Evolutionary conservation across 345 rosid species (phyloP), one percentile per base, ranked within the genome.

Genomic region (Laguncularia racemosa): DNA sequence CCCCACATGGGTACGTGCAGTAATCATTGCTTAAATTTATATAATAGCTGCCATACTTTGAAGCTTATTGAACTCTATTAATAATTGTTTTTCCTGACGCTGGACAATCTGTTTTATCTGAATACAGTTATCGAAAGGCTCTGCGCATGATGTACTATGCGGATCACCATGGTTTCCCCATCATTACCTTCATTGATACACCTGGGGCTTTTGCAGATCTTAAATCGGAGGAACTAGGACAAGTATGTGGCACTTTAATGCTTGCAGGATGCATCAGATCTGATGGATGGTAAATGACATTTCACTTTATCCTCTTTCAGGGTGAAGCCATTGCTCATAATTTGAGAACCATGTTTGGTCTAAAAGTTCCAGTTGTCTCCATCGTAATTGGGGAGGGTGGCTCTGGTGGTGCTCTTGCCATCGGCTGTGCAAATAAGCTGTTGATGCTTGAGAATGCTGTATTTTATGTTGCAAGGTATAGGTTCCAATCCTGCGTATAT

Each of bases 371-470:
- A 3, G 75, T 93, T 61, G 61, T 93, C 69, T 85, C 99, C 28
- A 87, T 93, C 63, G 96, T 93, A 69, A 87, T 89, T 45, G 97
- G 96, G 54, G 99, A 93, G 77, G 99, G 99, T 79, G 99, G 99
- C 61, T 89, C 97, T 82, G 99, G 99, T 54, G 99, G 99, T 72
- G 99, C 97, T 67, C 66, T 93, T 71, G 99, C 99, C 65, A 89
- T 93, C 71, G 97, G 88, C 44, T 89, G 97, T 81, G 91, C 90
- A 55, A 93, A 93, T 74, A 85, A 86, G 62, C 65, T 93, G 79
- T 59, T 89, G 59, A 93, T 89, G 99, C 90, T 89, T 65, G 99
- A 89, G 79, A 93, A 89, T 55, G 88, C 97, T 26, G 96, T 89
- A 61, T 89, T 93, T 73, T 93, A 85, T 73, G 96, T 93, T 63